Base-by-base conservation (phyloP, 1,284 basidiomycete genomes). In the Schizophyllum commune region DNA sequence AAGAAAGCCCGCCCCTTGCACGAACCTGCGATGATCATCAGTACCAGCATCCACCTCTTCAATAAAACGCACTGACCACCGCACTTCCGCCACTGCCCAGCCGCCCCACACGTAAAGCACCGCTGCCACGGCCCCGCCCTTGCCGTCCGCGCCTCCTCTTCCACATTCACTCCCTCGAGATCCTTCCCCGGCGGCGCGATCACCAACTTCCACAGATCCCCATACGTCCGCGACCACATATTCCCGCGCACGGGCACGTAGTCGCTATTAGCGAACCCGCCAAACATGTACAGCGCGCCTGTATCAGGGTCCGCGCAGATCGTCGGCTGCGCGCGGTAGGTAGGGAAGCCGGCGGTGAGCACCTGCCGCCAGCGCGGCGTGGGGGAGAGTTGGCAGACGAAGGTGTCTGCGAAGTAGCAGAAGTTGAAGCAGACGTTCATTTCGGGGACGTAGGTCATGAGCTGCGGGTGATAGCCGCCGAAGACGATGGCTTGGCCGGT, bases 81-180 rank as follows among this genome's bases (percentile, higher is more conserved):
- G 61, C 78, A 78, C 64, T 74, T 77, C 65, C 73, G 74, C 73
- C 75, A 76, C 6, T 65, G 63, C 2, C 74, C 77, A 6, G 71
- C 71, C 20, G 67, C 67, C 0, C 73, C 75, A 64, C 77, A 79
- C 15, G 65, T 68, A 63, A 76, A 78, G 64, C 76, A 79, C n/a
- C 74, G 64, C 65, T 74, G 72, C 75, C 76, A 79, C 19, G 77
- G 77, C 2, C 77, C 77, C 13, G 71, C 65, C 62, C 65, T 69
- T 52, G 76, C 76, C 6, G 69, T 72, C 54, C 72, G 68, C 32
- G 68, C 68, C 68, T 77, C 78, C 52, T 76, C 74, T 55, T 72
- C 72, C 47, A 74, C 57, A 61, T 77, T 70, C 9, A 75, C 72
- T 13, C 59, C 68, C 17, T 74, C 71, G 57, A 76, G 76, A 54